Percentiles rank a stretch among this genome's conserved stretches.
Evolutionary conservation across 331 rosid species (phyloP).

Genomic region (Quercus lobata): DNA sequence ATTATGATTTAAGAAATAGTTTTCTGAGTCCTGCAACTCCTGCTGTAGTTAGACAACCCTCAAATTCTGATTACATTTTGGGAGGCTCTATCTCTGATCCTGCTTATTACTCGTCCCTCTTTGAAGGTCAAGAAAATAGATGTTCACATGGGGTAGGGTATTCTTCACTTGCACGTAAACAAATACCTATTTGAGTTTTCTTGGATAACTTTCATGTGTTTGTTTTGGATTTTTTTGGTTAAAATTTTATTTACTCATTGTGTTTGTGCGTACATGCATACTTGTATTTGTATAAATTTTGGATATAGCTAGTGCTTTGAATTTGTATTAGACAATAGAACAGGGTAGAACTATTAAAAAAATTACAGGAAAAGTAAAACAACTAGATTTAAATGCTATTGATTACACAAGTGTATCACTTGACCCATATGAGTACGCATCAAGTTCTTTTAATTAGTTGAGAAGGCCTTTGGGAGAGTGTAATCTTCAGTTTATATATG

Average conservation of each 20-base stretch:
- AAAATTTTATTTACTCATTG: background rate
- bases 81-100: constrained; percentile 97
- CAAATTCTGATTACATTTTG: constrained; percentile 74
- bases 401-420: too few species aligned
- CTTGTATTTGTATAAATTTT: background rate
- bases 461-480: background rate
- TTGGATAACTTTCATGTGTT: constrained; percentile 9
- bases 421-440: too few species aligned
- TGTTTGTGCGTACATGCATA: background rate
- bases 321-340: background rate
- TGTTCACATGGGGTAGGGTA: constrained; percentile 47
- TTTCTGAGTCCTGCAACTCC: constrained; percentile 82
- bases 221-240: background rate
- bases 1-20: constrained; percentile 72
- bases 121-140: constrained; percentile 69
- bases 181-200: constrained; percentile 15
- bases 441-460: background rate
- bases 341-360: too few species aligned
- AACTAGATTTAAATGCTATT: too few species aligned
- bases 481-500: background rate
- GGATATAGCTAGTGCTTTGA: background rate
- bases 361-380: too few species aligned
- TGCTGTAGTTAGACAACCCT: constrained; percentile 57
- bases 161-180: constrained; percentile 12
- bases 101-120: constrained; percentile 69